These are phyloP conservation scores for Glarea lozoyensis DNA, from an alignment of 495 filamentous ascomycete genomes.

Conservation along the genomic window DNA sequence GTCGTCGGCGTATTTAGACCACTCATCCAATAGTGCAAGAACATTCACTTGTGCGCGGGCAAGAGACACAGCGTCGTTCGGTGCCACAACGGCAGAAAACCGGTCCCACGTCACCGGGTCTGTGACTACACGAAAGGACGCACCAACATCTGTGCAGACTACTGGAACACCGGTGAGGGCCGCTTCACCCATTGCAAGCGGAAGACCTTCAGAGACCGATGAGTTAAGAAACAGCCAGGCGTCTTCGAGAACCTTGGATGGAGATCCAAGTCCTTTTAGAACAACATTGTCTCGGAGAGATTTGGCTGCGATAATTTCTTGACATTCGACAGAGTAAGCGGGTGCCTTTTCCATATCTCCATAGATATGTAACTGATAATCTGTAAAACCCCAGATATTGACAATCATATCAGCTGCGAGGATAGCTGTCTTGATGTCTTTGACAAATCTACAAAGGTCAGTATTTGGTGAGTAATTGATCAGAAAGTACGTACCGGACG, in stretches of 20 bases:
- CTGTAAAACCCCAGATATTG: conserved; percentile 56
- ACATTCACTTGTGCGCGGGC: conserved; percentile 53
- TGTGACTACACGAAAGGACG: conserved; percentile 53
- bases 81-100: conserved; percentile 53
- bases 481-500: conserved; percentile 45
- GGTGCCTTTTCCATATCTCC: conserved; percentile 52
- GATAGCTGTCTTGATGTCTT: conserved; percentile 56
- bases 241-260: background rate
- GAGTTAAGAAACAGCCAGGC: conserved; percentile 61
- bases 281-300: conserved; percentile 33
- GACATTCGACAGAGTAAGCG: conserved; percentile 49
- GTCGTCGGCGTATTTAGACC: conserved; percentile 45
- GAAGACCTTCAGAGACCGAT: conserved; percentile 55
- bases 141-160: conserved; percentile 57
- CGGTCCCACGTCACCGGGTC: conserved; percentile 46
- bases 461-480: background rate
- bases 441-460: conserved; percentile 18
- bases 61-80: conserved; percentile 49
- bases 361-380: conserved; percentile 55
- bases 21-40: conserved; percentile 51
- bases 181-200: conserved; percentile 55
- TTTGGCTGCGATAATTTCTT: conserved; percentile 54
- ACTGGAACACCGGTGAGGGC: conserved; percentile 55
- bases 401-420: conserved; percentile 57
- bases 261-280: background rate